Evolutionary conservation across 2,329 filamentous ascomycete species (phyloP).

Genomic region (Hortaea werneckii): DNA sequence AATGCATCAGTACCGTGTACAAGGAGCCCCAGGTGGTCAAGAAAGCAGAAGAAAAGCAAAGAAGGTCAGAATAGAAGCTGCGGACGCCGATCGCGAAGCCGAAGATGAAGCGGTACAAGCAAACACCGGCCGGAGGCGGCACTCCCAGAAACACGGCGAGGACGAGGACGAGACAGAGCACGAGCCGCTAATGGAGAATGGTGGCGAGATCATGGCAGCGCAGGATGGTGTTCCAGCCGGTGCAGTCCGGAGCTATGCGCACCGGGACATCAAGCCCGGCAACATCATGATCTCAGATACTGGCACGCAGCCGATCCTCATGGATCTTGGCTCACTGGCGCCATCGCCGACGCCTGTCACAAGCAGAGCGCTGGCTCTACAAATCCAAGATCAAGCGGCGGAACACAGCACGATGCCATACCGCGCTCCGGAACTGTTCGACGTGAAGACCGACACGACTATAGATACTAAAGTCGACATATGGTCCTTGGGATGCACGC

Average conservation of each 20-base stretch:
- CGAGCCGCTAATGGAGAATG: conserved; percentile 64
- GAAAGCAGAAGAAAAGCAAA: conserved; percentile 44
- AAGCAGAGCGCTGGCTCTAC: conserved; percentile 77
- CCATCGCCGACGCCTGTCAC: conserved; percentile 83
- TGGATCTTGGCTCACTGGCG: conserved; percentile 90
- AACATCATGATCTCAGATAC: conserved; percentile 98
- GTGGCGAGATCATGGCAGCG: conserved; percentile 56
- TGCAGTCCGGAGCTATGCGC: conserved; percentile 70
- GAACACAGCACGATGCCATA: conserved; percentile 99
- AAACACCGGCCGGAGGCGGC: conserved; percentile 32
- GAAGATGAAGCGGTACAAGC: conserved; percentile 38
- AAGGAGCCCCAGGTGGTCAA: conserved; percentile 43
- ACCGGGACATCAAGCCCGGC: conserved; percentile 94
- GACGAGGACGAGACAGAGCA: conserved; percentile 64
- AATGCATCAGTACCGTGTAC: conserved; percentile 81
- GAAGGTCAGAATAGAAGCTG: conserved; percentile 45
- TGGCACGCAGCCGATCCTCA: conserved; percentile 79
- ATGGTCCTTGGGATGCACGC: conserved; percentile 94
- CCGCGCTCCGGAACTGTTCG: conserved; percentile 92
- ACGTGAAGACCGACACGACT: conserved; percentile 84
- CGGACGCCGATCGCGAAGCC: conserved; percentile 41
- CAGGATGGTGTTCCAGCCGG: conserved; percentile 60
- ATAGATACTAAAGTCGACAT: conserved; percentile 97
- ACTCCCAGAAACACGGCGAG: conserved; percentile 33
- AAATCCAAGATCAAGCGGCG: conserved; percentile 86